Evolutionary conservation across 2,329 filamentous ascomycete species (phyloP).

Genomic region (Diaporthe longicolla): DNA sequence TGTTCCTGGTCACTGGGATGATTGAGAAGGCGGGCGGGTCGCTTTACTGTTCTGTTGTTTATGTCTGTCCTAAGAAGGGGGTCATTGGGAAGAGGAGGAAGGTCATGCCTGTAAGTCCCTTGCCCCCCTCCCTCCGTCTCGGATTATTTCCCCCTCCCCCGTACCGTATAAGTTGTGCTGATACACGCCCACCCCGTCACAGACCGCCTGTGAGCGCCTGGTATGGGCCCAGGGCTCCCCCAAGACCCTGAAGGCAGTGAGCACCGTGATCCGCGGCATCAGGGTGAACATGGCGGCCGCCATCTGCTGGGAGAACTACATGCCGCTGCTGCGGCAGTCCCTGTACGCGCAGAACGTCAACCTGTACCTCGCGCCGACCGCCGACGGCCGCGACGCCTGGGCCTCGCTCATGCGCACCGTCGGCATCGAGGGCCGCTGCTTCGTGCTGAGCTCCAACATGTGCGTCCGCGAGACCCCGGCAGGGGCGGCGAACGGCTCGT

Average conservation of each 20-base stretch:
- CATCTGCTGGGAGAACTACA: constrained; percentile 98
- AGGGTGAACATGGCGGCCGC: constrained; percentile 86
- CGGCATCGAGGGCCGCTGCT: constrained; percentile 84
- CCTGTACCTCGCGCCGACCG: constrained; percentile 90
- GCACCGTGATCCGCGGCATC: constrained; percentile 83
- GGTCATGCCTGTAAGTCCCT: constrained; percentile 81
- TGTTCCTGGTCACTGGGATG: constrained; percentile 85
- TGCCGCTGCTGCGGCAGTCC: constrained; percentile 87
- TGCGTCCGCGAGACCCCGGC: constrained; percentile 68
- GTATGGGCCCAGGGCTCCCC: constrained; percentile 92
- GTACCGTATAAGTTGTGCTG: neutral
- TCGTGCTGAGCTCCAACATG: constrained; percentile 90
- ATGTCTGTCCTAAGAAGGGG: constrained; percentile 82
- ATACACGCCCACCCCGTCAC: constrained; percentile 1
- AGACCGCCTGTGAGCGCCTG: constrained; percentile 85
- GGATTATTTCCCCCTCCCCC: constrained; percentile 9
- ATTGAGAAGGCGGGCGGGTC: constrained; percentile 87
- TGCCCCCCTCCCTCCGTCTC: neutral
- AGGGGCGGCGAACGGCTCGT: neutral
- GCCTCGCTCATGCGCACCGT: constrained; percentile 84
- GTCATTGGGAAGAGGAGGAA: constrained; percentile 89
- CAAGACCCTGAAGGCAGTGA: constrained; percentile 82
- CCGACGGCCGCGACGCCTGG: constrained; percentile 89
- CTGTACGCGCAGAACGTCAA: constrained; percentile 94
- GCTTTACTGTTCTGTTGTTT: constrained; percentile 86